Evolutionary conservation across 495 filamentous ascomycete species (phyloP), one percentile per base, ranked within the genome.

Genomic region (Aspergillus sclerotiicarbonarius): DNA sequence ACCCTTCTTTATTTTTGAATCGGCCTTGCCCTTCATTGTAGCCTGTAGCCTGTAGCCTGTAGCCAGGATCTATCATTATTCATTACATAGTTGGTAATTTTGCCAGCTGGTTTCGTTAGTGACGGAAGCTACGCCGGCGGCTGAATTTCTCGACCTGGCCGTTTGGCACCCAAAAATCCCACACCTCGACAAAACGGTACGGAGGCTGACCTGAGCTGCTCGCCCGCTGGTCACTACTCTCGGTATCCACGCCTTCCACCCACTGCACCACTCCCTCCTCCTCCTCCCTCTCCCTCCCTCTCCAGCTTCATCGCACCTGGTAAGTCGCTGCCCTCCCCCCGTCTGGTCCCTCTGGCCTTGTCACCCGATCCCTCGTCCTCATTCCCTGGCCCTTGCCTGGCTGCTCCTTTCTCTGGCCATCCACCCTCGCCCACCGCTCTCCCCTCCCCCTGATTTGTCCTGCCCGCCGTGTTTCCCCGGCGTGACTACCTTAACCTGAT

Each of bases 111-210:
- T 20, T 45, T 62, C 18, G 32, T 62, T 65, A 70, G 70, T 72
- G 70, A 72, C 70, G 62, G 65, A 66, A 61, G 61, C 66, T 68
- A 72, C 70, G 70, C 70, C 58, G 64, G 53, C 61, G 57, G 62
- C 65, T 48, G 67, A 64, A 70, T 53, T 67, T 70, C 66, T 66
- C 62, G 62, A 67, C 62, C 69, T 68, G 69, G 67, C 67, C 64
- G 56, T 61, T 57, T 45, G 39, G 33, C 57, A 54, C 53, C 61
- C 61, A 54, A 67, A 67, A 70, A 66, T 68, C 62, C 64, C 61
- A 65, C 54, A 47, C 53, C 44, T 58, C 53, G 57, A 66, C 63
- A 58, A 62, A 62, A 66, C 25, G 25, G 25, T 25, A 25, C 25
- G 25, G 5, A 25, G 25, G 25, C 25, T 25, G 61, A 63, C 54